phyloP scores from a whole-genome alignment of 352 stramenopile species.

The Phytophthora pseudosyringae region DNA sequence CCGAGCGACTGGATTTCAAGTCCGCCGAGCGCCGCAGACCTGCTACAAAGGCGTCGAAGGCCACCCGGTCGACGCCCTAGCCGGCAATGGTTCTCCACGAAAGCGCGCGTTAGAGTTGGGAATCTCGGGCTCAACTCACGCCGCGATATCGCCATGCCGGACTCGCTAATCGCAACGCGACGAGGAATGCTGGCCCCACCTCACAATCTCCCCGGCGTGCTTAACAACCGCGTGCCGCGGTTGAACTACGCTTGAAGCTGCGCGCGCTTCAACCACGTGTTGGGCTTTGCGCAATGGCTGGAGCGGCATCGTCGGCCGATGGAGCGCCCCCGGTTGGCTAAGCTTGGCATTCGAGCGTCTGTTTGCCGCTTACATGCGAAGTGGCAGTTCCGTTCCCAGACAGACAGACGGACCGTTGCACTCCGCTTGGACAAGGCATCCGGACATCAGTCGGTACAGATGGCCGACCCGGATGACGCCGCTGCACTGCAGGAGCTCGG shows the following conservation, averaged over 20 bases:
- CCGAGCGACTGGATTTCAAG: slow-evolving; percentile 15
- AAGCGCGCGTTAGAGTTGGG: neutral
- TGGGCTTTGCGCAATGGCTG: slow-evolving; percentile 20
- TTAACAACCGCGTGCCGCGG: slow-evolving; percentile 19
- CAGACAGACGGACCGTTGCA: slow-evolving; percentile 15
- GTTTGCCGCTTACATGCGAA: slow-evolving; percentile 28
- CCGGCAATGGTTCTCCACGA: neutral
- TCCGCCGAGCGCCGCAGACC: slow-evolving; percentile 1
- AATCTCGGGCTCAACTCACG: slow-evolving; percentile 1
- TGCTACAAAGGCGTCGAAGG: neutral
- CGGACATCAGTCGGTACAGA: slow-evolving; percentile 22
- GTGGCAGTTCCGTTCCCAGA: slow-evolving; percentile 1
- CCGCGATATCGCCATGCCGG: neutral
- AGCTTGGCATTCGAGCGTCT: slow-evolving; percentile 1
- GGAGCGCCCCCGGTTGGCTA: neutral
- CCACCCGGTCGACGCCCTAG: neutral
- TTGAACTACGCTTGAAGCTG: slow-evolving; percentile 32
- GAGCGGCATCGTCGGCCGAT: slow-evolving; percentile 1
- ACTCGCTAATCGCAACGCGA: slow-evolving; percentile 33
- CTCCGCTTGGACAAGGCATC: slow-evolving; percentile 16
- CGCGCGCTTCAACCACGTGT: slow-evolving; percentile 37
- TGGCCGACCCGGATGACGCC: slow-evolving; percentile 22
- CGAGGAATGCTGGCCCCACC: slow-evolving; percentile 18
- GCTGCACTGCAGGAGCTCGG: slow-evolving; percentile 11
- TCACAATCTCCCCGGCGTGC: slow-evolving; percentile 22